Percentiles rank a stretch among this genome's conserved stretches.
Evolutionary conservation across 768 basidiomycete genomes (phyloP).

Genomic region (Mycena amicta): DNA sequence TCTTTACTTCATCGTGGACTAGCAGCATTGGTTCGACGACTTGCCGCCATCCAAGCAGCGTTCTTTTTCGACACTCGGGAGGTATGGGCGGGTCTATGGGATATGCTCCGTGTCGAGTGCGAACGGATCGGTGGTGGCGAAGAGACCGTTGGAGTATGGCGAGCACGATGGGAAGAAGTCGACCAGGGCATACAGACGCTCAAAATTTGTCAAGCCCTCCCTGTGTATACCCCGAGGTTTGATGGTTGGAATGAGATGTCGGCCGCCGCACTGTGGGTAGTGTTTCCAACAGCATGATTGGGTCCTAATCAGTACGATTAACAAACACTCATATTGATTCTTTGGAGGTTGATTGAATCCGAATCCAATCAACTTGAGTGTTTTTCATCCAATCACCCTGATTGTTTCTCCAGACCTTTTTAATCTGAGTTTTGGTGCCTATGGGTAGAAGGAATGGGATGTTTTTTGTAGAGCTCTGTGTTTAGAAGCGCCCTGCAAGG

Average conservation of each 20-base stretch:
- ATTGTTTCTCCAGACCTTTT: neutral
- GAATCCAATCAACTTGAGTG: neutral
- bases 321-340: neutral
- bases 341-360: neutral
- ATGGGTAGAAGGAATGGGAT: neutral
- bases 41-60: conserved; percentile 57
- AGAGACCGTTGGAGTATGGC: conserved; percentile 77
- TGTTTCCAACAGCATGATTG: neutral
- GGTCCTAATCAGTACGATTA: neutral
- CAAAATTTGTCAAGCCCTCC: conserved; percentile 32
- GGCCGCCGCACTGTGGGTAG: neutral
- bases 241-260: too few relatives aligned
- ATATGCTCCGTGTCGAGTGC: conserved; percentile 72
- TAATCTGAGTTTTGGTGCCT: neutral
- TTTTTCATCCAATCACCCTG: neutral
- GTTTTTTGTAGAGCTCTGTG: too few relatives aligned
- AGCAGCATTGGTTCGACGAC: conserved; percentile 47
- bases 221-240: too few relatives aligned
- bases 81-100: conserved; percentile 81
- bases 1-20: conserved; percentile 62
- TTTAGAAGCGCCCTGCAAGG: too few relatives aligned
- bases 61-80: conserved; percentile 65
- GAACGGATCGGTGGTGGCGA: conserved; percentile 65
- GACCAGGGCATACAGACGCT: conserved; percentile 47
- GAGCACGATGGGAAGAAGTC: conserved; percentile 66